These are phyloP conservation scores for Wickerhamomyces silvicola DNA, from an alignment of 805 yeast species.

Conservation along the genomic window DNA sequence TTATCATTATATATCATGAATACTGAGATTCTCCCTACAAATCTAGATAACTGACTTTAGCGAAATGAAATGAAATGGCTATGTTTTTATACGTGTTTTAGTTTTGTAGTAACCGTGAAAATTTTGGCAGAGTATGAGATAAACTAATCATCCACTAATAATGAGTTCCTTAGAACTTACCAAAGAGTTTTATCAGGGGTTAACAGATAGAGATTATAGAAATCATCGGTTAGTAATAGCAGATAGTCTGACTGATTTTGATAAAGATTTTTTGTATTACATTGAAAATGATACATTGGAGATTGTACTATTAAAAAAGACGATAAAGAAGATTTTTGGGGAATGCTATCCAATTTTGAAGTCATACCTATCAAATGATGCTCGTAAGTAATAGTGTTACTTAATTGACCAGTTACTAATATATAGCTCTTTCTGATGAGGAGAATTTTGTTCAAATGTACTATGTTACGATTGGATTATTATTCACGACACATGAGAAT, in stretches of 20 bases:
- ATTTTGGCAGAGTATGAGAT: too few relatives aligned
- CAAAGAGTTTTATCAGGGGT: slow-evolving; percentile 7
- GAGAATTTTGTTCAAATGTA: slow-evolving; percentile 9
- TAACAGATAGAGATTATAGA: slow-evolving; percentile 4
- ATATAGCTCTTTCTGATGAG: slow-evolving; percentile 4
- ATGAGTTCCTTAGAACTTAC: slow-evolving; percentile 2
- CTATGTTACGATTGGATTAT: slow-evolving; percentile 26
- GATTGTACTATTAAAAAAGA: slow-evolving; percentile 27
- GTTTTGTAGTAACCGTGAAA: too few relatives aligned
- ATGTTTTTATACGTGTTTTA: too few relatives aligned
- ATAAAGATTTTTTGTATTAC: slow-evolving; percentile 5
- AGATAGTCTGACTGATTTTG: slow-evolving; percentile 7
- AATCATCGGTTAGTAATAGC: slow-evolving; percentile 8
- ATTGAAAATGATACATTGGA: slow-evolving; percentile 18
- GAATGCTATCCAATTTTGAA: slow-evolving; percentile 25
- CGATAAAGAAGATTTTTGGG: slow-evolving; percentile 22
- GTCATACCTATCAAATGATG: slow-evolving; percentile 5
- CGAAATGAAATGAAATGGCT: too few relatives aligned
- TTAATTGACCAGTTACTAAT: too few relatives aligned
- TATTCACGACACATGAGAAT: slow-evolving; percentile 31
- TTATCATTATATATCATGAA: too few relatives aligned
- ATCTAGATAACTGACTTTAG: too few relatives aligned
- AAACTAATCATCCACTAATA: too few relatives aligned
- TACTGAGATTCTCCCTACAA: too few relatives aligned
- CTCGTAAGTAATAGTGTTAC: too few relatives aligned